Evolutionary conservation across 257 asterid species (phyloP).

Genomic region (Nicotiana knightiana): DNA sequence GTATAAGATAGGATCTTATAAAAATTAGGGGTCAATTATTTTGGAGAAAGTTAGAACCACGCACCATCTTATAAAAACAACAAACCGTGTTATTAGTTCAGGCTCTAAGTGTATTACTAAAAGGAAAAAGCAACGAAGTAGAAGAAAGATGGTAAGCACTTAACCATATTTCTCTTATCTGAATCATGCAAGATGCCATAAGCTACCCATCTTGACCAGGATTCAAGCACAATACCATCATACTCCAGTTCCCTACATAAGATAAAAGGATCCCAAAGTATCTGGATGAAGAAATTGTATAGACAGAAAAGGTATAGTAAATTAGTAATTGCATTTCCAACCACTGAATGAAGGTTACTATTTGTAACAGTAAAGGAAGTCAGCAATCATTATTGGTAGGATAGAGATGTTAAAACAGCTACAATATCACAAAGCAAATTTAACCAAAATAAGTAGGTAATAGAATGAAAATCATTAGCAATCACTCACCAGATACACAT

Average conservation of each 20-base stretch:
- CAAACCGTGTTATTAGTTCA: not conserved
- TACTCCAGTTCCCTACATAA: constrained; percentile 73
- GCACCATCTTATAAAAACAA: not conserved
- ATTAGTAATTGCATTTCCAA: not conserved
- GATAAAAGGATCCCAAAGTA: constrained; percentile 14
- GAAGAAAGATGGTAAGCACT: not conserved
- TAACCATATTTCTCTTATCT: constrained; percentile 59
- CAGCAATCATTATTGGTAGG: not conserved
- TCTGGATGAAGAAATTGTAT: constrained; percentile 3
- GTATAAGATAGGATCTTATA: not conserved
- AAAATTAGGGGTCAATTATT: not conserved
- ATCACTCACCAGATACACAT: not conserved
- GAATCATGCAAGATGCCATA: constrained; percentile 85
- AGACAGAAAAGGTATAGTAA: not conserved
- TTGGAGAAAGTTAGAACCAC: not conserved
- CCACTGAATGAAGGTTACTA: not conserved
- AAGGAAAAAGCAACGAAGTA: not conserved
- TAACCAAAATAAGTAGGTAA: not conserved
- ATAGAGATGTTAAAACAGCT: not conserved
- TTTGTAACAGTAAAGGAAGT: not conserved
- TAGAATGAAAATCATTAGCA: not conserved
- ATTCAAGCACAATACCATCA: constrained; percentile 94
- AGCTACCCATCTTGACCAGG: constrained; percentile 97
- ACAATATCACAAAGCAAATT: not conserved
- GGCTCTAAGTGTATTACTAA: not conserved